Conservation (phyloP, 306 rosid species). For the Dalbergia cultrata region DNA sequence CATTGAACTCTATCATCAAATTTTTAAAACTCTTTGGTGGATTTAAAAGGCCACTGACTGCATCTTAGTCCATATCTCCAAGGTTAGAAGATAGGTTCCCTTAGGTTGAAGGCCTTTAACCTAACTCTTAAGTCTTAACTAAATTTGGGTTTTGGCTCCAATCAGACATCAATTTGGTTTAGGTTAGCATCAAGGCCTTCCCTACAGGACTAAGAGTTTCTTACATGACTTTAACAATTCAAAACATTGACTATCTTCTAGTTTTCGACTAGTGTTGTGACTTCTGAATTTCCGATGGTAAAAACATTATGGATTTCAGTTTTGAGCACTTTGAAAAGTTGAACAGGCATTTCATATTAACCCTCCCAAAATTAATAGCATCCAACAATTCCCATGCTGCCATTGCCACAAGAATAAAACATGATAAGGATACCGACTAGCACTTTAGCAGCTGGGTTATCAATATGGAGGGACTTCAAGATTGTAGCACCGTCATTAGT, state of each 20-base stretch:
- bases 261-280: not conserved
- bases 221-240: not conserved
- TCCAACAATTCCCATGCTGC: not conserved
- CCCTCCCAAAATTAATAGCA: conserved; percentile 3
- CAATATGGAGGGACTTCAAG: conserved; percentile 94
- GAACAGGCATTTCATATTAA: conserved; percentile 1
- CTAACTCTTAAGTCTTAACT: not conserved
- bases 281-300: not conserved
- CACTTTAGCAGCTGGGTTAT: conserved; percentile 98
- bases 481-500: conserved; percentile 99
- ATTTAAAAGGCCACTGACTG: not conserved
- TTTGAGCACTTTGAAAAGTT: not conserved
- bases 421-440: conserved; percentile 91
- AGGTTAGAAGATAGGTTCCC: conserved; percentile 5
- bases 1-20: not conserved
- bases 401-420: conserved; percentile 25
- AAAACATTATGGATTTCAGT: conserved; percentile 5
- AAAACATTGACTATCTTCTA: conserved; percentile 5
- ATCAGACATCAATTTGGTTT: not conserved
- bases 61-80: conserved; percentile 1
- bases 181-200: not conserved
- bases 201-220: not conserved
- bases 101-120: not conserved
- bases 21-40: not conserved
- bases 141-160: not conserved